A percentile compares a stretch with the other conserved stretches of the same genome.
Evolutionary conservation across 2,329 filamentous ascomycete species (phyloP).

Genomic region (Trichoderma hamatum): DNA sequence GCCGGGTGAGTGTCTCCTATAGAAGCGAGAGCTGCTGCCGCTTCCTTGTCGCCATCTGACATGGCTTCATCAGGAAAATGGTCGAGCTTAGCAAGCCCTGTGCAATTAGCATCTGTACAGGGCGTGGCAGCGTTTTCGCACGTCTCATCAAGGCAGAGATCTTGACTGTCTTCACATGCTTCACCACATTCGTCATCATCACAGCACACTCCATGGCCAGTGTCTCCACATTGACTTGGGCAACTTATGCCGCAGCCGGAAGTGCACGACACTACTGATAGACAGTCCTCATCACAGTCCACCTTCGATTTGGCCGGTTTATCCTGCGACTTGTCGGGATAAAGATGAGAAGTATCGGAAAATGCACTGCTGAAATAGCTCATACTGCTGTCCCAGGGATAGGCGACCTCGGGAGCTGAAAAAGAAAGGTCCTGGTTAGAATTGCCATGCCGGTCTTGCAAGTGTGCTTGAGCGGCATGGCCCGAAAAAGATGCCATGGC

Average conservation of each 20-base stretch:
- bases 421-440: neutral
- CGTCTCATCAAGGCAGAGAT: conserved; percentile 36
- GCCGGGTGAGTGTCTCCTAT: conserved; percentile 33
- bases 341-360: conserved; percentile 15
- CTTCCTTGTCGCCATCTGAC: conserved; percentile 34
- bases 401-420: conserved; percentile 24
- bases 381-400: conserved; percentile 29
- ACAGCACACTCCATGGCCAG: conserved; percentile 41
- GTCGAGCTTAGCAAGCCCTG: conserved; percentile 21
- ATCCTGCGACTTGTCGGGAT: neutral
- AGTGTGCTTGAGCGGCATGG: neutral
- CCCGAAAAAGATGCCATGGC: neutral
- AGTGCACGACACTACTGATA: conserved; percentile 39
- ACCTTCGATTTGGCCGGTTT: neutral
- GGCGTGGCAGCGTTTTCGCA: conserved; percentile 42
- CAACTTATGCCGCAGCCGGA: conserved; percentile 43
- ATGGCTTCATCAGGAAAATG: conserved; percentile 19
- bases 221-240: conserved; percentile 42
- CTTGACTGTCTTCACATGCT: conserved; percentile 35
- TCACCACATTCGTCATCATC: conserved; percentile 40
- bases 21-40: conserved; percentile 39
- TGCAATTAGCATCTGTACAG: conserved; percentile 44
- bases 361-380: conserved; percentile 28
- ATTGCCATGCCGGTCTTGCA: neutral
- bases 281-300: conserved; percentile 36